phyloP scores from a whole-genome alignment of 225 moss, liverwort and hornwort species.

The Marchantia paleacea region DNA sequence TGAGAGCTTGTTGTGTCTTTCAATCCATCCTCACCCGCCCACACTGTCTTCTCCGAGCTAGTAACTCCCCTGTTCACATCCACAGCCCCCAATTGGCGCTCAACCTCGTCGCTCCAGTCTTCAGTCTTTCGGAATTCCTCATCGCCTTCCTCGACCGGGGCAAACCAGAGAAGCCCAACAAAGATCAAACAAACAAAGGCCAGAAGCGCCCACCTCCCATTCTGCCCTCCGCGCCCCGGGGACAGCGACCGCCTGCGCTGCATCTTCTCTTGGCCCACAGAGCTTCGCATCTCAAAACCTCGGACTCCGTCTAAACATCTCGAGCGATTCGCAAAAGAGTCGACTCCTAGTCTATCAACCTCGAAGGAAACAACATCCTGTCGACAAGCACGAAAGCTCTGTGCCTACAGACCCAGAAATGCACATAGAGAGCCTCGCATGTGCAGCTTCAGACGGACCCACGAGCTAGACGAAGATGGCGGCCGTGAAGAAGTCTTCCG shows the following conservation, averaged over 20 bases:
- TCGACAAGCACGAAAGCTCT: neutral
- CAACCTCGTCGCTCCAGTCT: constrained; percentile 2
- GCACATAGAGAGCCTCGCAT: neutral
- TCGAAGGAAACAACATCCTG: neutral
- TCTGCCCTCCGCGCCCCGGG: constrained; percentile 9
- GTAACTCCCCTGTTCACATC: neutral
- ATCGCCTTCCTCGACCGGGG: constrained; percentile 1
- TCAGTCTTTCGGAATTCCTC: neutral
- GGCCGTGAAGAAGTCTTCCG: no score
- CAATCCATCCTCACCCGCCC: neutral
- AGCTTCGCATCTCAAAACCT: constrained; percentile 12
- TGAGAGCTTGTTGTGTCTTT: neutral
- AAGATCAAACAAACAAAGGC: constrained; percentile 19
- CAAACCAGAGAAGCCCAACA: constrained; percentile 23
- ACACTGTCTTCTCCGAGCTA: neutral
- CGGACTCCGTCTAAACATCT: neutral
- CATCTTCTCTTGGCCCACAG: neutral
- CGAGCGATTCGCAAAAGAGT: neutral
- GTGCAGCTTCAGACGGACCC: neutral
- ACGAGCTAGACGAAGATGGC: neutral
- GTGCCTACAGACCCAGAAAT: neutral
- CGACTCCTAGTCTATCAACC: neutral
- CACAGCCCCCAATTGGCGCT: neutral
- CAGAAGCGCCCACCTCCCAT: constrained; percentile 4
- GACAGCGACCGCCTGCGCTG: constrained; percentile 21